A percentile compares a stretch with the other conserved stretches of the same genome.
Evolutionary conservation across 768 basidiomycete species (phyloP).

Genomic region (Dendrothele bispora): DNA sequence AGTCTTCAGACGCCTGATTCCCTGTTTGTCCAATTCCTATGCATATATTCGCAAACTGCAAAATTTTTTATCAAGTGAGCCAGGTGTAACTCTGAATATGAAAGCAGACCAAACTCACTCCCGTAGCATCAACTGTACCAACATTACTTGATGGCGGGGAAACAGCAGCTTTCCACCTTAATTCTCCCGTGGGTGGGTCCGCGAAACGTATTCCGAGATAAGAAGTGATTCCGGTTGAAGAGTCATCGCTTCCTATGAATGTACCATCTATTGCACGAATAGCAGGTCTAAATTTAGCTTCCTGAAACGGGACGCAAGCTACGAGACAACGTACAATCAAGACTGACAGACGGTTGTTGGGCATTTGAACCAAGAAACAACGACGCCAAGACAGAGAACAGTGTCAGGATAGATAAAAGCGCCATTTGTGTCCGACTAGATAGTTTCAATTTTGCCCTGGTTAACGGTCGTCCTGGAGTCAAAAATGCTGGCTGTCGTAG

Average conservation of each 20-base stretch:
- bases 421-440: too few species aligned
- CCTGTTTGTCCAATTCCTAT: constrained; percentile 29
- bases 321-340: constrained; percentile 26
- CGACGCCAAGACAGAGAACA: too few species aligned
- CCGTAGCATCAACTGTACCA: constrained; percentile 33
- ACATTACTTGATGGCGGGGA: constrained; percentile 34
- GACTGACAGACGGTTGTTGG: too few species aligned
- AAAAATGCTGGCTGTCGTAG: too few species aligned
- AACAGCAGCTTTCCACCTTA: constrained; percentile 39
- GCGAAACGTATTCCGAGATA: constrained; percentile 42
- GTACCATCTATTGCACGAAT: constrained; percentile 37
- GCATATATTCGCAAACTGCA: constrained; percentile 34
- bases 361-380: too few species aligned
- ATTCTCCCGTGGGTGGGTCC: constrained; percentile 39
- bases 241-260: constrained; percentile 30
- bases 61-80: too few species aligned
- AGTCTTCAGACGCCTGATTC: constrained; percentile 36
- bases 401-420: too few species aligned
- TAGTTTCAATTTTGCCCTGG: too few species aligned
- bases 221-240: constrained; percentile 28
- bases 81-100: neutral
- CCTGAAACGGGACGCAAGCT: neutral
- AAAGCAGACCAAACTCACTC: constrained; percentile 21
- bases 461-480: too few species aligned
- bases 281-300: too few species aligned